These are phyloP conservation scores for Ricinus communis DNA, from an alignment of 345 rosid species.

Conservation along the genomic window DNA sequence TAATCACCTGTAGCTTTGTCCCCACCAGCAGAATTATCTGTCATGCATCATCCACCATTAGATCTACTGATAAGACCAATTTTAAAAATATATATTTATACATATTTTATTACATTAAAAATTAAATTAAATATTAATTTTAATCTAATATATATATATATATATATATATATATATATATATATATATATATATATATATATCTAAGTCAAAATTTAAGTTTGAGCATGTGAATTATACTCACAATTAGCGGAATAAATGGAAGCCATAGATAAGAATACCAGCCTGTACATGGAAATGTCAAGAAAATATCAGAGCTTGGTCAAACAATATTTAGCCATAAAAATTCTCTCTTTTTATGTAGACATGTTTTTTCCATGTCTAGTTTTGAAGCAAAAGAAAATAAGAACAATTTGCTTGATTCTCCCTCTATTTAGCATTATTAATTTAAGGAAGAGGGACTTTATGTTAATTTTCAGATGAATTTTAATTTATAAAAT, in stretches of 20 bases:
- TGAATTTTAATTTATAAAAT: too few relatives aligned
- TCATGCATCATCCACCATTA: neutral
- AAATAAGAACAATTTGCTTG: too few relatives aligned
- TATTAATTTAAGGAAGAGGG: too few relatives aligned
- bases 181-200: too few relatives aligned
- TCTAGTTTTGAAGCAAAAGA: too few relatives aligned
- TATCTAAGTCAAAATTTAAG: too few relatives aligned
- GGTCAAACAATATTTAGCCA: neutral
- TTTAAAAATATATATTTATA: too few relatives aligned
- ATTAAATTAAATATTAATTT: too few relatives aligned
- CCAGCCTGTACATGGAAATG: constrained; percentile 23
- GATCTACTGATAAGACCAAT: neutral
- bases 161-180: too few relatives aligned
- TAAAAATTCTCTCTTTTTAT: neutral
- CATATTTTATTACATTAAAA: neutral
- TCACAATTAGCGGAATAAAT: constrained; percentile 38
- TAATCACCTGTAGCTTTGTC: constrained; percentile 29
- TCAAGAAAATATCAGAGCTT: neutral
- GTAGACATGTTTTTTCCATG: neutral
- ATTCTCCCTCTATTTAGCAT: too few relatives aligned
- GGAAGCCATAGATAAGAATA: constrained; percentile 41
- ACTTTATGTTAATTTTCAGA: too few relatives aligned
- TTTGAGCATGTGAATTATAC: neutral
- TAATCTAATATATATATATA: too few relatives aligned
- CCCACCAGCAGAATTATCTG: constrained; percentile 33